Conservation (phyloP, 805 yeast species). For the Barnettozyma siamensis region DNA sequence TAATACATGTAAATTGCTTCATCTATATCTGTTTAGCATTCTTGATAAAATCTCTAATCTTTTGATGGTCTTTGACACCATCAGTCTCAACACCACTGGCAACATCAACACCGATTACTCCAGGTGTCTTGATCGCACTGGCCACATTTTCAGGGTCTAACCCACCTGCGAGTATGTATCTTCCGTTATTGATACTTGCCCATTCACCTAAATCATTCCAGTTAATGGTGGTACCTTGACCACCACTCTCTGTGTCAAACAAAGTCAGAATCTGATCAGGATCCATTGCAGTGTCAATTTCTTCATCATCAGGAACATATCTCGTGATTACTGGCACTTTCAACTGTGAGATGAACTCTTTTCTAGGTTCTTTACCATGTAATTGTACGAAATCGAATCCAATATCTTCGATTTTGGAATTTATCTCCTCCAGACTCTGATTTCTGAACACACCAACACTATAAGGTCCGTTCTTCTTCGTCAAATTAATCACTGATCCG, state of each 20-base stretch:
- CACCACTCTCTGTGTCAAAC: conserved; percentile 86
- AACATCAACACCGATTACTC: conserved; percentile 88
- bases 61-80: conserved; percentile 65
- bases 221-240: conserved; percentile 77
- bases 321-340: conserved; percentile 66
- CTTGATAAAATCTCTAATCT: conserved; percentile 53
- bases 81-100: conserved; percentile 89
- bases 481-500: conserved; percentile 12
- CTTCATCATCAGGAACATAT: conserved; percentile 53
- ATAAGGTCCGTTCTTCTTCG: conserved; percentile 48
- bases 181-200: conserved; percentile 22
- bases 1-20: not conserved
- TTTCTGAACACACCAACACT: conserved; percentile 89
- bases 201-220: conserved; percentile 53
- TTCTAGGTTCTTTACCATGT: conserved; percentile 69
- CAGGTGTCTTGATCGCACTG: conserved; percentile 41
- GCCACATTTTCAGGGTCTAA: conserved; percentile 68
- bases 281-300: conserved; percentile 27
- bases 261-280: conserved; percentile 50
- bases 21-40: conserved; percentile 35
- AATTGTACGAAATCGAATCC: conserved; percentile 76
- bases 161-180: conserved; percentile 84
- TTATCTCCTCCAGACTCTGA: conserved; percentile 63
- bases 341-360: conserved; percentile 31
- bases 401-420: conserved; percentile 32